Evolutionary conservation across 352 stramenopile species (phyloP).

Genomic region (Phytophthora pini): DNA sequence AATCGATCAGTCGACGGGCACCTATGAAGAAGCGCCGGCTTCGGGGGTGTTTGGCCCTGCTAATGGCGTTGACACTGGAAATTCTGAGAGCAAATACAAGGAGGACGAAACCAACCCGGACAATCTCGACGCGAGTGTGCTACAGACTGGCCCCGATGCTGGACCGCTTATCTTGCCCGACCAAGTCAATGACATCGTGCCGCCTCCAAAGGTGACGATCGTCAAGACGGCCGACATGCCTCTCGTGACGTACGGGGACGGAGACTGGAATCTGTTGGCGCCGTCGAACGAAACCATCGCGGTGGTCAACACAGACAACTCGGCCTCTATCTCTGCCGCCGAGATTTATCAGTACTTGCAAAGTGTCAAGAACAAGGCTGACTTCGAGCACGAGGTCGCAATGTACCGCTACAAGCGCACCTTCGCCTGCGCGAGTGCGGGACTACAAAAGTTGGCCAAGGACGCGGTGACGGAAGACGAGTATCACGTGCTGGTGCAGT

Average conservation of each 20-base stretch:
- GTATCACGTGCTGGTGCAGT: constrained; percentile 44
- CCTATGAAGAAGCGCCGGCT: constrained; percentile 4
- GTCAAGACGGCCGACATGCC: constrained; percentile 25
- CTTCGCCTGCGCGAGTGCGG: constrained; percentile 32
- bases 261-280: constrained; percentile 46
- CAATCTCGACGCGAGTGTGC: background rate
- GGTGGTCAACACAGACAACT: constrained; percentile 37
- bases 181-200: constrained; percentile 7
- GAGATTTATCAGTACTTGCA: constrained; percentile 46
- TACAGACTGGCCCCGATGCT: background rate
- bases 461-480: constrained; percentile 32
- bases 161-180: constrained; percentile 1
- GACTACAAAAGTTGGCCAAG: constrained; percentile 40
- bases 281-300: constrained; percentile 43
- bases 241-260: constrained; percentile 19
- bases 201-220: constrained; percentile 22
- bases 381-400: constrained; percentile 26
- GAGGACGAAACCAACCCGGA: no score
- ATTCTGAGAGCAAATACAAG: background rate
- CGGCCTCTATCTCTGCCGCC: constrained; percentile 26
- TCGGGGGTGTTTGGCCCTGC: constrained; percentile 3
- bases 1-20: background rate
- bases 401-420: constrained; percentile 47
- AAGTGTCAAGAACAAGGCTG: constrained; percentile 31
- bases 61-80: constrained; percentile 8